Evolutionary conservation across 139 green algal species (phyloP), one percentile per base, ranked within the genome.

Genomic region (Micractinium sp.): DNA sequence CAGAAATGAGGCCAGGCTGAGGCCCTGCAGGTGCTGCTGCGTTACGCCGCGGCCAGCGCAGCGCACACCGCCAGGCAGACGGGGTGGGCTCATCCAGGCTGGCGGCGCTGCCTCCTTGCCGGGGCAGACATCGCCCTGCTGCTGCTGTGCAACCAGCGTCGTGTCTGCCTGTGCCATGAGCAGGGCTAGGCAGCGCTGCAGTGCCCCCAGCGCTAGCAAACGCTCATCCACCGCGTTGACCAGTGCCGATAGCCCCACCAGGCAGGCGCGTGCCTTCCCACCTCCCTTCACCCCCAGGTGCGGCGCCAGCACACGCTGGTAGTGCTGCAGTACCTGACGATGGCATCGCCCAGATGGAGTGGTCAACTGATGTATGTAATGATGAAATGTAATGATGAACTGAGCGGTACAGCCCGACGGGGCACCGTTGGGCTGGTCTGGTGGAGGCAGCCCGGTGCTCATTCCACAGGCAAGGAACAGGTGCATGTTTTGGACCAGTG

Each of bases 41-140:
- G 90, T 92, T 4, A 85, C 77, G 94, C 73, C 23, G 91, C 91
- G 3, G 39, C 35, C 47, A 96, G 71, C 81, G 96, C 84, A 14
- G 90, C 89, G 3, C 90, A 90, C 41, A 90, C 90, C 47, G 93
- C 56, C 27, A 87, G 39, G 86, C 93, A 95, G 1, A 94, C 95
- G 92, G 81, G 0, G 94, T 97, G 39, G 95, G 94, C 13, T 61
- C 80, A 47, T 96, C 94, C 63, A 96, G 89, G 66, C 84, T 77
- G 60, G 89, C 41, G 87, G 83, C 15, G 89, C 47, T 22, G 35
- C 89, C 33, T 89, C 91, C 67, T 93, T 92, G 22, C 77, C 77
- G 0, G 95, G 94, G 41, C 81, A 85, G 84, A 96, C 96, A 79
- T 97, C 95, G 3, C 87, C 75, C 14, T 82, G 85, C 38, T 87